phyloP scores from a whole-genome alignment of 306 rosid species.

The Prunus armeniaca region DNA sequence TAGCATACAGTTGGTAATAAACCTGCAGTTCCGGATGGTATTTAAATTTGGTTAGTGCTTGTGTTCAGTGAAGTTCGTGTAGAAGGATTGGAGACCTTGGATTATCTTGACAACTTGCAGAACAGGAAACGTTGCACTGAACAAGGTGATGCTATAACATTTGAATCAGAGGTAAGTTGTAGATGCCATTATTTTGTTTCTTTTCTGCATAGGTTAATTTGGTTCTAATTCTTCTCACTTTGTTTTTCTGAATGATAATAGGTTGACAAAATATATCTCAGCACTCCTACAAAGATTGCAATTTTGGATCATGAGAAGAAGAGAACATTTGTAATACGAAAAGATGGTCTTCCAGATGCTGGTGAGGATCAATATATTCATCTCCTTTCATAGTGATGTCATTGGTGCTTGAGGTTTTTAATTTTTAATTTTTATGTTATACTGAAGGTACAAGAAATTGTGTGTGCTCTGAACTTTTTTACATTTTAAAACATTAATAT shows the following conservation, averaged over 20 bases:
- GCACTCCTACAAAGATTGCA: slow-evolving; percentile 93
- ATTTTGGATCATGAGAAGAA: slow-evolving; percentile 95
- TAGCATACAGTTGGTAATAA: neutral
- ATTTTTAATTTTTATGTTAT: too few relatives aligned
- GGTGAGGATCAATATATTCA: slow-evolving; percentile 51
- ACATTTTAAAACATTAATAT: too few relatives aligned
- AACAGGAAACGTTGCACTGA: slow-evolving; percentile 82
- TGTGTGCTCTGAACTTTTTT: too few relatives aligned
- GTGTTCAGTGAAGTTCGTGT: slow-evolving; percentile 92
- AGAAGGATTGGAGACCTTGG: slow-evolving; percentile 94
- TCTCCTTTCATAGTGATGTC: slow-evolving; percentile 4
- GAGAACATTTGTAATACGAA: slow-evolving; percentile 88
- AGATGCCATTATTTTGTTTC: neutral
- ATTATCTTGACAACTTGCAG: slow-evolving; percentile 91
- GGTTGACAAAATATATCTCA: slow-evolving; percentile 94
- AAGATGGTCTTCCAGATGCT: slow-evolving; percentile 99
- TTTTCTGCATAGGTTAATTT: slow-evolving; percentile 16
- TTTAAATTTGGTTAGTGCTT: slow-evolving; percentile 26
- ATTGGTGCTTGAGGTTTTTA: neutral
- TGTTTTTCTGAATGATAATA: slow-evolving; percentile 22
- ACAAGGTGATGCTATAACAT: slow-evolving; percentile 95
- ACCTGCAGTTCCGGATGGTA: slow-evolving; percentile 4
- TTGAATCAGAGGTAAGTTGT: slow-evolving; percentile 82
- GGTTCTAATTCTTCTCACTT: neutral
- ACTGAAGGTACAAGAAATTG: too few relatives aligned